A percentile compares a stretch with the other conserved stretches of the same genome.
Conservation (phyloP, 2,329 filamentous ascomycete genomes). For the Chalara sp. region DNA sequence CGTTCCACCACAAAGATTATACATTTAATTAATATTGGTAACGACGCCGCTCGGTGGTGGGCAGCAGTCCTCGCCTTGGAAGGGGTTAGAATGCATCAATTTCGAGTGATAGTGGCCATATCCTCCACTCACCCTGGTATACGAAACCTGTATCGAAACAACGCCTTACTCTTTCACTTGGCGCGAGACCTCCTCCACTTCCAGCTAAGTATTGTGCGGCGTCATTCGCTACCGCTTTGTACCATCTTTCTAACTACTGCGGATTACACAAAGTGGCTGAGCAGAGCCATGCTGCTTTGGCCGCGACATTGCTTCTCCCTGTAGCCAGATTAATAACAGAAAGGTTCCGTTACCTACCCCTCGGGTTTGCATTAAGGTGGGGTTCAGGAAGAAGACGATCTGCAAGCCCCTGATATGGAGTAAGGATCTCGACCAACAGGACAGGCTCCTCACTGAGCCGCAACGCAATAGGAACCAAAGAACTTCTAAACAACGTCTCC, state of each 20-base stretch:
- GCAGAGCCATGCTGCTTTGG: slow-evolving; percentile 23
- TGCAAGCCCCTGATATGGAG: slow-evolving; percentile 7
- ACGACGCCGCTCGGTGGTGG: slow-evolving; percentile 27
- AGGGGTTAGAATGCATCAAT: slow-evolving; percentile 22
- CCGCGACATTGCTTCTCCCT: slow-evolving; percentile 24
- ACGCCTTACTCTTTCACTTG: slow-evolving; percentile 12
- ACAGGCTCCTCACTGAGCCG: slow-evolving; percentile 17
- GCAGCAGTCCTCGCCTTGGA: slow-evolving; percentile 19
- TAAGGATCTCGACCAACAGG: slow-evolving; percentile 6
- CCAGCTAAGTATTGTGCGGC: slow-evolving; percentile 10
- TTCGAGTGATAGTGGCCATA: slow-evolving; percentile 14
- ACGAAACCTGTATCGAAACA: slow-evolving; percentile 14
- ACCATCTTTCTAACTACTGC: slow-evolving; percentile 24
- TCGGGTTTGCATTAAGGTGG: slow-evolving; percentile 10
- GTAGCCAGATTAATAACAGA: slow-evolving; percentile 19
- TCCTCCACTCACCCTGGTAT: slow-evolving; percentile 20
- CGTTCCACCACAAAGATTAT: slow-evolving; percentile 6
- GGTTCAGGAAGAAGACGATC: slow-evolving; percentile 5
- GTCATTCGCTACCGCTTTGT: slow-evolving; percentile 18
- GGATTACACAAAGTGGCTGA: slow-evolving; percentile 19
- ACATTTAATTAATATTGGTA: slow-evolving; percentile 20
- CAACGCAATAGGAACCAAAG: slow-evolving; percentile 15
- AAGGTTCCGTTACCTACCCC: slow-evolving; percentile 11
- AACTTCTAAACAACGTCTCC: slow-evolving; percentile 17
- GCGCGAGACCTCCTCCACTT: slow-evolving; percentile 7